Base-by-base conservation (phyloP, 768 basidiomycete species). In the Hydnum rufescens region DNA sequence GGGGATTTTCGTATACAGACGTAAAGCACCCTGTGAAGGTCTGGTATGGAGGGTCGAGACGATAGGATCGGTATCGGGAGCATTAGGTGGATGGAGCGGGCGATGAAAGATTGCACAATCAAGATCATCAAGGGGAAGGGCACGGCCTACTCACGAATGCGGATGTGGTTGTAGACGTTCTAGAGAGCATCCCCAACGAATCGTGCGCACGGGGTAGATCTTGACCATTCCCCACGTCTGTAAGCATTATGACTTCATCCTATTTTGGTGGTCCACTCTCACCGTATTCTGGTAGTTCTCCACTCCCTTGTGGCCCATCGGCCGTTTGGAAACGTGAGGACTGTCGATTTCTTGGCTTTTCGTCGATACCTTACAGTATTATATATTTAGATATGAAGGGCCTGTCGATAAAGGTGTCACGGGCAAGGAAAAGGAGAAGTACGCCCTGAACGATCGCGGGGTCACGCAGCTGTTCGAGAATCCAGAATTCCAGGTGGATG, bases 131-230 rank as follows among this genome's bases (percentile, higher is more conserved):
- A 75, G 59, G 85, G 84, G 92, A 86, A 19, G 89, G 89, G 58
- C 93, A 99, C 64, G 80, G 78, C 49, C 70, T 99, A 51, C 88
- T 99, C 86, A 95, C 88, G 66, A 80, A 80, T 62, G 83, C 82
- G 62, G 73, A 74, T 53, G 83, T 89, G 30, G 83, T 90, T 50
- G 76, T 90, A 26, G 87, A 90, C 57, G 82, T 84, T 31, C 66
- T 90, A 42, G 87, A 90, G 64, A 58, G 60, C 42, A 54, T 62
- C 22, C 57, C 59, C 29, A 53, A 49, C 34, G 58, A 59, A 32
- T 56, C 54, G 51, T n/a, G n/a, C n/a, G n/a, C n/a, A n/a, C n/a
- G n/a, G n/a, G n/a, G n/a, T n/a, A n/a, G n/a, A n/a, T n/a, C n/a
- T n/a, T n/a, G n/a, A n/a, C n/a, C n/a, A n/a, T n/a, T n/a, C n/a